Base-by-base conservation (phyloP, 805 yeast genomes). In the Wickerhamiella hasegawae region DNA sequence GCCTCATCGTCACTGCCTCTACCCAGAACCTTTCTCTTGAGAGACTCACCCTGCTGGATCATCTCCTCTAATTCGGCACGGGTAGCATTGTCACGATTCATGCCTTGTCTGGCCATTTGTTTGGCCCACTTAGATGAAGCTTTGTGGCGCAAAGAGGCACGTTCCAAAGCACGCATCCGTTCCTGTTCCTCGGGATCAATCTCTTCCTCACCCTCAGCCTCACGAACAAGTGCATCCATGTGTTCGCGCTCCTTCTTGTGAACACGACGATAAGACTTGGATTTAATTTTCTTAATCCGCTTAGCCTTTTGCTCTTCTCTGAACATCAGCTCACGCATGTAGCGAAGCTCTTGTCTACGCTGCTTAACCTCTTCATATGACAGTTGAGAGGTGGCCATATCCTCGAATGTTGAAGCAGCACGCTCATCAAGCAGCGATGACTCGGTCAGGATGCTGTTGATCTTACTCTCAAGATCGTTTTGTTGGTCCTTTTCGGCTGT, bases 291-390 rank as follows among this genome's bases (percentile, higher is more conserved):
- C 63, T 87, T 87, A 49, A 90, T 67, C 47, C 98, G 70, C 57
- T 72, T 84, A 8, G 97, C 85, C 50, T 81, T 76, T 51, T 76
- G 71, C 60, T 87, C 96, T 49, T 87, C 96, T 48, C 97, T 69
- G 62, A 84, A 90, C 94, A 87, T 82, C 43, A 87, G 68, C 53
- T 90, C 98, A 44, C 98, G 70, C 95, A 84, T 83, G 50, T 79
- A 59, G 46, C 97, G 70, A 46, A 87, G 65, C 57, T 87, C 94
- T 40, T 72, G 70, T 5, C 90, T 76, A 40, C 92, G 68, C 52
- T 74, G 72, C 37, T 63, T 60, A 60, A 87, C 59, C 34, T 90
- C 97, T 41, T 79, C 92, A 19, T 76, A 69, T 0, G 90, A 67
- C 55, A 87, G 59, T 49, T 77, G 76, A 1, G 94, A 84, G 2